Conservation (phyloP, 2,329 filamentous ascomycete genomes). For the Eurotiales sp. region DNA sequence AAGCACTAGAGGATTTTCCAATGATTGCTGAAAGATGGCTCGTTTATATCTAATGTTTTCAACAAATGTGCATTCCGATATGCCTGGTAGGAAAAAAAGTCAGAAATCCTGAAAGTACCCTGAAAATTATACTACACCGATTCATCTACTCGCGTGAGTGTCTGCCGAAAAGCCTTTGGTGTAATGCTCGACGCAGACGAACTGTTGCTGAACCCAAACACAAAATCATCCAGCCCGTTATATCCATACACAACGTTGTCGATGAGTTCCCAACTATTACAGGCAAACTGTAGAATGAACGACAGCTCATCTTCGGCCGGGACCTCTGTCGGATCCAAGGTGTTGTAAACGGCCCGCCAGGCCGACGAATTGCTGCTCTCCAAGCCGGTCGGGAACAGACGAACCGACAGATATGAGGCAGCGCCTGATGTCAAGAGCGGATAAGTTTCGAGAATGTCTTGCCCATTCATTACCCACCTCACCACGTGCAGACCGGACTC, state of each 20-base stretch:
- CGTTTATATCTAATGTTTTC: too few relatives aligned
- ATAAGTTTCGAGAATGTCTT: not conserved
- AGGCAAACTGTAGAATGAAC: not conserved
- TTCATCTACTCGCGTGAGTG: not conserved
- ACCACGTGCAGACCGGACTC: not conserved
- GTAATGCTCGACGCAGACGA: not conserved
- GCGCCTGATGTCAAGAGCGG: not conserved
- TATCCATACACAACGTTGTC: not conserved
- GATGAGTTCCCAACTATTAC: not conserved
- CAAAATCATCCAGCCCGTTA: not conserved
- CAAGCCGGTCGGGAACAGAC: constrained; percentile 2
- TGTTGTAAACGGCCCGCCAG: not conserved
- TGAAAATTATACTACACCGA: too few relatives aligned
- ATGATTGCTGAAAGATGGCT: too few relatives aligned
- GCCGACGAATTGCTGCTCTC: not conserved
- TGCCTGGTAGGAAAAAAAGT: too few relatives aligned
- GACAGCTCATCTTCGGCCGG: not conserved
- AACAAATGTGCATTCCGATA: too few relatives aligned
- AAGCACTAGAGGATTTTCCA: too few relatives aligned
- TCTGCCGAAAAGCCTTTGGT: not conserved
- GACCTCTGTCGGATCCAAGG: not conserved
- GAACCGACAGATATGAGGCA: constrained; percentile 10
- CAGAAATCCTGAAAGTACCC: too few relatives aligned
- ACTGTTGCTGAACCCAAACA: not conserved
- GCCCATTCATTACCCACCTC: not conserved